Percentiles rank a stretch among this genome's conserved stretches.
phyloP scores from a whole-genome alignment of 768 basidiomycete genomes.

The Gymnopilus dilepis region DNA sequence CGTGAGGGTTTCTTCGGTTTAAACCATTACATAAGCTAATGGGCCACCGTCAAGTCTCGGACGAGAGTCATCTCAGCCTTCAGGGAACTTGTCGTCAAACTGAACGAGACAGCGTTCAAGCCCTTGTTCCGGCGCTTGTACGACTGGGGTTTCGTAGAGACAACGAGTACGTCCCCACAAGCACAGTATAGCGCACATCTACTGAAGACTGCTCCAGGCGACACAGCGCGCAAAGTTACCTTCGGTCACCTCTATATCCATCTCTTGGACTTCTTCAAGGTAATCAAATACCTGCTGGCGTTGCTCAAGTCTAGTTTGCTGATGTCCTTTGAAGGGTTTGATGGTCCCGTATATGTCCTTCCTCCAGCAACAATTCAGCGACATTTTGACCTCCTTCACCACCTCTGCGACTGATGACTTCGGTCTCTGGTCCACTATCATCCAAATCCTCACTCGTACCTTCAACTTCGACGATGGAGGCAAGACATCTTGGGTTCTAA shows the following conservation, averaged over 20 bases:
- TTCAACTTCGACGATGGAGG: constrained; percentile 82
- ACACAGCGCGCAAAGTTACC: constrained; percentile 59
- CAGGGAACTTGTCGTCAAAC: constrained; percentile 86
- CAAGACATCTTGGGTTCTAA: constrained; percentile 38
- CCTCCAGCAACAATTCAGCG: constrained; percentile 68
- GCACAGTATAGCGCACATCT: constrained; percentile 1
- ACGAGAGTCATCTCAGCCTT: constrained; percentile 81
- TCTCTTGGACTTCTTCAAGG: constrained; percentile 90
- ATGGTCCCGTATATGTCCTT: constrained; percentile 93
- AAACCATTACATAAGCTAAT: neutral
- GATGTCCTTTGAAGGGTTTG: constrained; percentile 54
- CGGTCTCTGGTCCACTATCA: constrained; percentile 65
- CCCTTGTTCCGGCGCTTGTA: constrained; percentile 90
- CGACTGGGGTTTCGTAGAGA: constrained; percentile 89
- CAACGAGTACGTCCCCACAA: constrained; percentile 44
- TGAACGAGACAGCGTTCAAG: constrained; percentile 90
- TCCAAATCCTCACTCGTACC: constrained; percentile 70
- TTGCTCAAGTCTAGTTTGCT: neutral
- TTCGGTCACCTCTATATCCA: constrained; percentile 78
- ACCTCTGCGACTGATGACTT: constrained; percentile 37
- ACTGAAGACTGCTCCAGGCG: constrained; percentile 25
- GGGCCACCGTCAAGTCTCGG: no score
- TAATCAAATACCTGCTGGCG: constrained; percentile 32
- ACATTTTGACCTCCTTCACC: constrained; percentile 59
- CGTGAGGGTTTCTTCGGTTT: constrained; percentile 11